Conservation (phyloP, 768 basidiomycete species). For the Lentinula sp. region DNA sequence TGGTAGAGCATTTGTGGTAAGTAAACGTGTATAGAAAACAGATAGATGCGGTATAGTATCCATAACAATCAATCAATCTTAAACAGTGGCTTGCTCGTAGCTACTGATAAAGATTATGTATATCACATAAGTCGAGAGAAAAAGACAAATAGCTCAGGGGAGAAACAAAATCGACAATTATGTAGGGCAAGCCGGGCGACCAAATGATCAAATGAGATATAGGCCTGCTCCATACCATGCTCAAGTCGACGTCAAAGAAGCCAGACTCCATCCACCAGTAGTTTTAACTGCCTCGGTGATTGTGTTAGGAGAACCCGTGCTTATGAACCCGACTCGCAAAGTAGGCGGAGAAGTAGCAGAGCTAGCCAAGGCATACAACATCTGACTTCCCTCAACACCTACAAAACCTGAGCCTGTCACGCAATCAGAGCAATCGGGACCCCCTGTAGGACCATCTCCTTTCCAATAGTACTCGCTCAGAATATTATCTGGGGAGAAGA, state of each 20-base stretch:
- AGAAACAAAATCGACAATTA: too few relatives aligned
- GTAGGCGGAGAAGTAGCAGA: background rate
- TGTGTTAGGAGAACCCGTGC: background rate
- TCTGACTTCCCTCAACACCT: constrained; percentile 2
- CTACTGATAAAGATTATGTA: too few relatives aligned
- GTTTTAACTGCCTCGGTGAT: background rate
- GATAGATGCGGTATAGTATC: too few relatives aligned
- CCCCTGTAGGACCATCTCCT: background rate
- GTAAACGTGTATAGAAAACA: too few relatives aligned
- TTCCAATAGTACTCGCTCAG: constrained; percentile 8
- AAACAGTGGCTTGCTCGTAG: too few relatives aligned
- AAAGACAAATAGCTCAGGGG: too few relatives aligned
- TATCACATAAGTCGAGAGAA: too few relatives aligned
- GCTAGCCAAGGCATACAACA: constrained; percentile 5
- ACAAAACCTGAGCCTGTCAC: background rate
- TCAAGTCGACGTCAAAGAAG: background rate
- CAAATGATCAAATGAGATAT: too few relatives aligned
- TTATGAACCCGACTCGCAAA: background rate
- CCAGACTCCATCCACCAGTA: background rate
- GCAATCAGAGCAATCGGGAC: constrained; percentile 7
- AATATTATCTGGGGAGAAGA: constrained; percentile 5
- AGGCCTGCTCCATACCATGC: too few relatives aligned
- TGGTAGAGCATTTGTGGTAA: too few relatives aligned
- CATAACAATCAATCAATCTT: too few relatives aligned
- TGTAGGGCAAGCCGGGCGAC: too few relatives aligned